Percentiles rank a stretch among this genome's conserved stretches.
phyloP scores from a whole-genome alignment of 495 filamentous ascomycete genomes.

The Penicillium roqueforti region DNA sequence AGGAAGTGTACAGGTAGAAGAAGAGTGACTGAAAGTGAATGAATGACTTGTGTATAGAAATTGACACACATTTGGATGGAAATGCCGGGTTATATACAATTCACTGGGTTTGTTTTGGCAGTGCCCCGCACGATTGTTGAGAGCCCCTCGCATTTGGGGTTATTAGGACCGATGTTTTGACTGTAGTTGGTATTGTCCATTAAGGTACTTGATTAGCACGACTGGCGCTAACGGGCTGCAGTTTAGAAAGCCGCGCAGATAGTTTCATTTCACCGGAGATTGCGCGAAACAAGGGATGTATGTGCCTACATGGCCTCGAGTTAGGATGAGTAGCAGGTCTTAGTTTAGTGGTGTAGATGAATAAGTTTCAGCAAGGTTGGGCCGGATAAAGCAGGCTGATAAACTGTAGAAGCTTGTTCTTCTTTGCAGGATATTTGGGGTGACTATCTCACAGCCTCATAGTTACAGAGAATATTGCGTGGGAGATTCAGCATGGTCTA shows the following conservation, averaged over 20 bases:
- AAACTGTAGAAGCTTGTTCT: not conserved
- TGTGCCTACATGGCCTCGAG: constrained; percentile 15
- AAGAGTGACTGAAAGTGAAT: constrained; percentile 26
- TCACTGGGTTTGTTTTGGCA: constrained; percentile 7
- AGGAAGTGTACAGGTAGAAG: constrained; percentile 9
- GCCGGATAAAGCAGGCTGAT: too few species aligned
- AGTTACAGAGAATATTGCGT: not conserved
- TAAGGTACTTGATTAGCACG: constrained; percentile 7
- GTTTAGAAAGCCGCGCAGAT: constrained; percentile 2
- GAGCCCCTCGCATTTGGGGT: constrained; percentile 10
- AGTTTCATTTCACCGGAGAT: constrained; percentile 5
- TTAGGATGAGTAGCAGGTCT: not conserved
- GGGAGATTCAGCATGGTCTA: not conserved
- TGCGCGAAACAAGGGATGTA: constrained; percentile 7
- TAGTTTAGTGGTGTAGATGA: not conserved
- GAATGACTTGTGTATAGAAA: constrained; percentile 18
- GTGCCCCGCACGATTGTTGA: not conserved
- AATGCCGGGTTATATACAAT: constrained; percentile 24
- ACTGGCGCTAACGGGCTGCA: constrained; percentile 11
- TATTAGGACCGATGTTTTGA: constrained; percentile 18
- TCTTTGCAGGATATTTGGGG: not conserved
- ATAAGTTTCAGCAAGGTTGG: constrained; percentile 9
- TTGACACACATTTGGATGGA: not conserved
- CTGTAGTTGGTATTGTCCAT: constrained; percentile 5
- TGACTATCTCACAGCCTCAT: not conserved